A percentile compares a stretch with the other conserved stretches of the same genome.
Evolutionary conservation across 495 filamentous ascomycete genomes (phyloP).

Genomic region (Neurospora sublineolata): DNA sequence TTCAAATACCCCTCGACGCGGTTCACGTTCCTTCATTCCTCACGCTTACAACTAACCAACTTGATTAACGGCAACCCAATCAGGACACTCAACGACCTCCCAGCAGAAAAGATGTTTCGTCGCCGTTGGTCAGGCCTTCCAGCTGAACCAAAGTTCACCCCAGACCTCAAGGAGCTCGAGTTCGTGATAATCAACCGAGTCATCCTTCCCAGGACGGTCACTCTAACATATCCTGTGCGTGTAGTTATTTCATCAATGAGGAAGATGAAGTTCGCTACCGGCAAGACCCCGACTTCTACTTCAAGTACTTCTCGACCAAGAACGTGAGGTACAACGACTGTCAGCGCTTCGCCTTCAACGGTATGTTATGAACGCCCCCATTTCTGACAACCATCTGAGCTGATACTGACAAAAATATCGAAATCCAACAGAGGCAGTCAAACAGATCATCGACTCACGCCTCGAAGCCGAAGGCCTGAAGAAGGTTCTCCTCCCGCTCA

Average conservation of each 20-base stretch:
- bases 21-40: background rate
- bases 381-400: background rate
- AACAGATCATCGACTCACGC: slow-evolving; percentile 46
- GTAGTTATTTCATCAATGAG: slow-evolving; percentile 60
- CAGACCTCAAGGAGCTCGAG: slow-evolving; percentile 57
- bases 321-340: slow-evolving; percentile 61
- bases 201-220: background rate
- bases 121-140: slow-evolving; percentile 53
- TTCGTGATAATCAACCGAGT: slow-evolving; percentile 25
- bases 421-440: slow-evolving; percentile 44
- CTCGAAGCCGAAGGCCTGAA: slow-evolving; percentile 46
- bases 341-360: slow-evolving; percentile 58
- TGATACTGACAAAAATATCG: background rate
- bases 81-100: background rate
- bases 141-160: slow-evolving; percentile 52
- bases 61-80: background rate
- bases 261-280: slow-evolving; percentile 61
- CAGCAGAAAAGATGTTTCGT: slow-evolving; percentile 50
- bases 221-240: slow-evolving; percentile 4
- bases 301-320: slow-evolving; percentile 59
- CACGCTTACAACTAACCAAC: background rate
- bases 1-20: background rate
- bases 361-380: slow-evolving; percentile 26
- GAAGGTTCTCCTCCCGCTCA: slow-evolving; percentile 48
- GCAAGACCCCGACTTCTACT: slow-evolving; percentile 51